Conservation (phyloP, 2,329 filamentous ascomycete genomes). For the Paecilomyces variotii region DNA sequence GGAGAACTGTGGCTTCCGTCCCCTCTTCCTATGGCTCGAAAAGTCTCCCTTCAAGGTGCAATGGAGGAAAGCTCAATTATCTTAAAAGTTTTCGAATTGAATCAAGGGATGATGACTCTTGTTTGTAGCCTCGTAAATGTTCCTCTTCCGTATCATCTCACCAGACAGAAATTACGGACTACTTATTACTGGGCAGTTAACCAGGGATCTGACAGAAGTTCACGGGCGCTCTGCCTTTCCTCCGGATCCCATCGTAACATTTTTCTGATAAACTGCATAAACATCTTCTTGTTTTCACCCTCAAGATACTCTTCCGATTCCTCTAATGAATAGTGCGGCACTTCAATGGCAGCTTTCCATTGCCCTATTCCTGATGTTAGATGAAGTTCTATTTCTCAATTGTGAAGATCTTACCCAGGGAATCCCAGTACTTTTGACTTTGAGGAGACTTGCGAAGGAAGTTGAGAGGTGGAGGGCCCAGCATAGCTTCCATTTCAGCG, state of each 20-base stretch:
- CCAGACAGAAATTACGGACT: too few species aligned
- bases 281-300: conserved; percentile 15
- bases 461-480: conserved; percentile 7
- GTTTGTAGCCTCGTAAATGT: too few species aligned
- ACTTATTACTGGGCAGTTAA: conserved; percentile 2
- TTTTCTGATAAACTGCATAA: conserved; percentile 20
- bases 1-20: too few species aligned
- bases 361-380: conserved; percentile 4
- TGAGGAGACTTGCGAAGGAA: conserved; percentile 3
- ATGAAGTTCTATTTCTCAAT: not conserved
- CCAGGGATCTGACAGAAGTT: conserved; percentile 21
- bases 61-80: too few species aligned
- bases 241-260: conserved; percentile 21
- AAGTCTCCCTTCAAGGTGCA: too few species aligned
- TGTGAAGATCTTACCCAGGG: conserved; percentile 1
- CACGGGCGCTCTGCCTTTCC: conserved; percentile 11
- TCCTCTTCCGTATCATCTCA: too few species aligned
- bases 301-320: conserved; percentile 8
- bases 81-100: too few species aligned
- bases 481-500: conserved; percentile 11
- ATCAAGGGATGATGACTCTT: too few species aligned
- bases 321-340: conserved; percentile 9
- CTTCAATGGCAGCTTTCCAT: conserved; percentile 4
- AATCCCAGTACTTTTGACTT: conserved; percentile 8
- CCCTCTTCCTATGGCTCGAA: too few species aligned